Base-by-base conservation (phyloP, 768 basidiomycete species). In the Boletellus ananiceps region DNA sequence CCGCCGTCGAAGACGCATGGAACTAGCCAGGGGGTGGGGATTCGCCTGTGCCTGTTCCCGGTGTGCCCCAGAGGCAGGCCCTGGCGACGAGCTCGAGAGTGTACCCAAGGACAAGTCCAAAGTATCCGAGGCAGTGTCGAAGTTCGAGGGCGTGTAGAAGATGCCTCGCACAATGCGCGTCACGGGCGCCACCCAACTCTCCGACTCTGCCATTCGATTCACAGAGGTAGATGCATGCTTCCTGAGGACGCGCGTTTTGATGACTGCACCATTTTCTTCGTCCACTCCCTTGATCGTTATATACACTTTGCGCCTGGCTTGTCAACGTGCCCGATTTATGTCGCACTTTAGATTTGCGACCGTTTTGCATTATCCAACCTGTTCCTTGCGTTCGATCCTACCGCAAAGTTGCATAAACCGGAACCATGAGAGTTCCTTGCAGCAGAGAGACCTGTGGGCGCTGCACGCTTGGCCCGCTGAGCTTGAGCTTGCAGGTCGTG, bases 21-120 rank as follows among this genome's bases (percentile, higher is more conserved):
- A 89, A 71, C 76, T 93, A 33, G 87, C 79, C 19, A 76, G 85
- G 37, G 89, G 90, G 31, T 93, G 90, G 90, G 74, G 77, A 49
- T 90, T 92, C 63, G 81, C 86, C 11, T 93, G 90, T 60, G 66
- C 71, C 43, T 93, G 90, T 63, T 66, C 73, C 46, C 77, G 80
- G 38, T 92, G 90, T 62, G 61, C 66, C 33, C 71, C 69, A 46
- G 89, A 92, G 64, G 75, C 64, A 5, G 62, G 65, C 15, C 55
- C 64, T 27, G 47, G 50, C 13, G 55, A 58, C 43, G 63, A 64
- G 48, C 33, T 49, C 33, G 60, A 71, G 46, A 53, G 72, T 27
- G 67, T 64, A n/a, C 65, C 67, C 48, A 69, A 68, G 57, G 83
- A 85, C 59, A 77, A 76, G 56, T 82, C 81, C 19, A 73, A 65